Conservation (phyloP, 306 rosid genomes). For the Acacia acuminata region DNA sequence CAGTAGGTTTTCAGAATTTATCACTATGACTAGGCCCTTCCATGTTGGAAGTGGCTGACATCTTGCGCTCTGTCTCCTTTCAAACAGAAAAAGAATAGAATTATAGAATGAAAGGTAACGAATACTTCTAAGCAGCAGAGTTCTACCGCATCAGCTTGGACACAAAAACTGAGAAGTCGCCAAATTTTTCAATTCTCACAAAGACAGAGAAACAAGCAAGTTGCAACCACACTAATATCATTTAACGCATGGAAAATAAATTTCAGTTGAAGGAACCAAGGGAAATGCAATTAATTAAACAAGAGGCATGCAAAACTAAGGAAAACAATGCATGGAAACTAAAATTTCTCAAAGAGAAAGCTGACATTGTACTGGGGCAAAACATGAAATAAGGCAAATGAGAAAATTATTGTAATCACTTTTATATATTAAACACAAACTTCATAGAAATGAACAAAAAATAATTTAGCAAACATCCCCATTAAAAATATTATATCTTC, state of each 20-base stretch:
- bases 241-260: slow-evolving; percentile 11
- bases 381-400: background rate
- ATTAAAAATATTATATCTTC: background rate
- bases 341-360: background rate
- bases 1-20: slow-evolving; percentile 36
- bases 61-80: slow-evolving; percentile 14
- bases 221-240: background rate
- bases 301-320: background rate
- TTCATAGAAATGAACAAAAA: background rate
- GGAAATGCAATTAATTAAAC: slow-evolving; percentile 3
- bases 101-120: background rate
- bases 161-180: background rate
- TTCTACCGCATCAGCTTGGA: background rate
- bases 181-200: slow-evolving; percentile 16
- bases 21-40: slow-evolving; percentile 42
- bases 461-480: background rate
- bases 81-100: background rate
- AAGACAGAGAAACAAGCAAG: background rate
- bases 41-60: slow-evolving; percentile 46
- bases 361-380: background rate
- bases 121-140: background rate
- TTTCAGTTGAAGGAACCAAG: slow-evolving; percentile 2
- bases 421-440: background rate
- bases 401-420: background rate
- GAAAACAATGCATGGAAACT: background rate